Percentiles rank a stretch among this genome's conserved stretches.
Evolutionary conservation across 2,329 filamentous ascomycete genomes (phyloP).

Genomic region (Aspergillus quadrilineatus): DNA sequence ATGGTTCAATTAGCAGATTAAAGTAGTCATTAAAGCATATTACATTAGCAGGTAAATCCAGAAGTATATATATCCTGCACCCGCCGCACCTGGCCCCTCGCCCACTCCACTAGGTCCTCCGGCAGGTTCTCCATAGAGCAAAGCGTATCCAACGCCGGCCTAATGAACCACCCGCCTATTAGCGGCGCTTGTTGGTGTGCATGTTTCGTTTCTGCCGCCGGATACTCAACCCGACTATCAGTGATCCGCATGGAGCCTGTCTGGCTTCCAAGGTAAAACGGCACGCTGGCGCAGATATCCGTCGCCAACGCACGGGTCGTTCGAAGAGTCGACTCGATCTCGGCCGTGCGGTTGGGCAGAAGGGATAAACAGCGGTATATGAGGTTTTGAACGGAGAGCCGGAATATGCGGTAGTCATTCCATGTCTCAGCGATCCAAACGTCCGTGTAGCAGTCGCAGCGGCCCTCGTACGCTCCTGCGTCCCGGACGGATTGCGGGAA

Average conservation of each 20-base stretch:
- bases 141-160: conserved; percentile 22
- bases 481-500: conserved; percentile 28
- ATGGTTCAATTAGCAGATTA: background rate
- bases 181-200: conserved; percentile 27
- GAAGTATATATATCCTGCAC: conserved; percentile 28
- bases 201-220: conserved; percentile 21
- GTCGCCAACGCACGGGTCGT: conserved; percentile 22
- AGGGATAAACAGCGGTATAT: conserved; percentile 28
- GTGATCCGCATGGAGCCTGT: conserved; percentile 23
- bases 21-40: background rate
- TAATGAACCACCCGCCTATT: conserved; percentile 28
- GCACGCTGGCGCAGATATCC: conserved; percentile 30
- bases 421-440: conserved; percentile 31
- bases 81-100: conserved; percentile 24
- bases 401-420: conserved; percentile 32
- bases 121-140: conserved; percentile 21
- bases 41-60: background rate
- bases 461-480: conserved; percentile 25
- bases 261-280: conserved; percentile 30
- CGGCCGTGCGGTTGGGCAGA: conserved; percentile 10
- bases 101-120: conserved; percentile 24
- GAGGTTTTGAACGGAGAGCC: conserved; percentile 28
- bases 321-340: conserved; percentile 1
- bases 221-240: conserved; percentile 24
- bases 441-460: conserved; percentile 33